Conservation (phyloP, 768 basidiomycete species). For the Podaxis mareebaensis region DNA sequence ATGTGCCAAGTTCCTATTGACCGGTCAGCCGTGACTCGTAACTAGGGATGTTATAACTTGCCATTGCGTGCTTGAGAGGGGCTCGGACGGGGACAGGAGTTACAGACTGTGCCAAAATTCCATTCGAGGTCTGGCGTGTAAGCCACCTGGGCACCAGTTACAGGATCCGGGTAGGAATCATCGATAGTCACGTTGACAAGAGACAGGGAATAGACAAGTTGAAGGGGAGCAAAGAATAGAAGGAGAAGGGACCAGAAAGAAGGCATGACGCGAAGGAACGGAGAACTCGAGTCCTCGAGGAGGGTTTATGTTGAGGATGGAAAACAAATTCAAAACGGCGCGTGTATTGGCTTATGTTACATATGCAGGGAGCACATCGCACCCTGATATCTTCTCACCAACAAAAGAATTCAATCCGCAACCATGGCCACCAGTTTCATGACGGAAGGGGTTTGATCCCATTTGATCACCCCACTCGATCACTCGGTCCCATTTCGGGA, state of each 20-base stretch:
- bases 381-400: constrained; percentile 15
- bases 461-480: neutral
- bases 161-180: constrained; percentile 1
- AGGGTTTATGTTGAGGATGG: neutral
- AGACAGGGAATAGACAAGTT: neutral
- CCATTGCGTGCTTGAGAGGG: neutral
- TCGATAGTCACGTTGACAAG: constrained; percentile 2
- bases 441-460: constrained; percentile 3
- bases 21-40: neutral
- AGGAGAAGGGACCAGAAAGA: constrained; percentile 1
- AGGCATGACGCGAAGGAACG: constrained; percentile 2
- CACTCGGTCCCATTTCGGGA: constrained; percentile 10
- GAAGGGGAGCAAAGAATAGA: neutral
- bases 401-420: constrained; percentile 6
- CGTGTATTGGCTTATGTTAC: neutral
- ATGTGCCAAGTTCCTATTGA: constrained; percentile 4
- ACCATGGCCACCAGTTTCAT: constrained; percentile 10
- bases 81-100: neutral
- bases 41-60: neutral
- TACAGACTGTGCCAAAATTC: neutral
- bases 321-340: neutral
- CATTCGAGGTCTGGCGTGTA: neutral
- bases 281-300: neutral
- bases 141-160: neutral
- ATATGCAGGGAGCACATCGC: neutral